Evolutionary conservation across 176 grass and related monocot genomes (phyloP).

Genomic region (Raddia guianensis): DNA sequence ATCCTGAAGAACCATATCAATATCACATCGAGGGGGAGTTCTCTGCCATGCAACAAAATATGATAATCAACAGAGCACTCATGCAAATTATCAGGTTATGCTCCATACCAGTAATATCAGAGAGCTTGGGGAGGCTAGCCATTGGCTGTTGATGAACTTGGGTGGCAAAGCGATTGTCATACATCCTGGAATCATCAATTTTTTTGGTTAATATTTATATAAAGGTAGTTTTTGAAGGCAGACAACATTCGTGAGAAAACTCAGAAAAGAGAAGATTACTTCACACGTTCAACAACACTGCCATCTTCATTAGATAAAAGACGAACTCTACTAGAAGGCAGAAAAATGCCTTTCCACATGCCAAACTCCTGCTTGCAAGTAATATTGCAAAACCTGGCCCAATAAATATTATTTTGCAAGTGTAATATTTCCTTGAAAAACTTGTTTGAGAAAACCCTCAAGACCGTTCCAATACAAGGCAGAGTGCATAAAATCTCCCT

Average conservation of each 20-base stretch:
- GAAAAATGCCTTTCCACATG: slow-evolving; percentile 69
- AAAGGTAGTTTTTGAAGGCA: not conserved
- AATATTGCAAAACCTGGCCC: slow-evolving; percentile 79
- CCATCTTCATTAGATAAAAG: slow-evolving; percentile 82
- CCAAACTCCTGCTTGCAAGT: slow-evolving; percentile 63
- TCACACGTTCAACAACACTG: slow-evolving; percentile 51
- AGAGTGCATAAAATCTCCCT: slow-evolving; percentile 67
- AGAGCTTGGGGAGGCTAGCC: slow-evolving; percentile 33
- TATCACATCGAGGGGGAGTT: not conserved
- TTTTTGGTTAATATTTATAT: slow-evolving; percentile 26
- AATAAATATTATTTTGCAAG: slow-evolving; percentile 59
- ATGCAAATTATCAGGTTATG: slow-evolving; percentile 3
- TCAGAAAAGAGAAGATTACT: slow-evolving; percentile 61
- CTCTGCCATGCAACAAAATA: not conserved
- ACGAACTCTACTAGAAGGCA: slow-evolving; percentile 64
- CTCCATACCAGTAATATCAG: slow-evolving; percentile 53
- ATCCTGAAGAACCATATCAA: no score
- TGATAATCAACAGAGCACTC: not conserved
- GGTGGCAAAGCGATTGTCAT: slow-evolving; percentile 20
- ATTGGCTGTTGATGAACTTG: slow-evolving; percentile 47
- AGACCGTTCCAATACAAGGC: slow-evolving; percentile 73
- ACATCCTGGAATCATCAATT: slow-evolving; percentile 52
- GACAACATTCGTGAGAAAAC: slow-evolving; percentile 27
- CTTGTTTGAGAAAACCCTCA: slow-evolving; percentile 55
- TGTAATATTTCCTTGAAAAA: slow-evolving; percentile 50